Base-by-base conservation (phyloP, 2,329 filamentous ascomycete genomes). In the Xenoacremonium recifei region DNA sequence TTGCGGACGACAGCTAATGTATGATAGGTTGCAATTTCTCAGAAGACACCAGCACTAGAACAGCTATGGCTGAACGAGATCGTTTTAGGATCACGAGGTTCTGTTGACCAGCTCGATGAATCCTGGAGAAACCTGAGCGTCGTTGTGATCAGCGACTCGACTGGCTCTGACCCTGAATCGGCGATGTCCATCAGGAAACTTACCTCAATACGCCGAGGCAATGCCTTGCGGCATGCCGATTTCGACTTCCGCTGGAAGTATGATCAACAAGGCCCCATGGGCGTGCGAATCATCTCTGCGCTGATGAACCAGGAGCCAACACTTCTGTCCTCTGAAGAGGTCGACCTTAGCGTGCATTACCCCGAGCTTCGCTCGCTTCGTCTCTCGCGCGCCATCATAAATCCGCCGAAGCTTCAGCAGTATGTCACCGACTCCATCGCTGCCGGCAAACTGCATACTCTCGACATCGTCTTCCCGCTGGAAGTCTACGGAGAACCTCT, bases 401-500 rank as follows among this genome's bases (percentile, higher is more conserved):
- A 53, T 2, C 59, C 62, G 4, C 20, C 43, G 11, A 52, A 42
- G 5, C 53, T 62, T 6, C 45, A 53, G 23, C 47, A 40, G 2
- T 42, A 60, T 9, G 51, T 68, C 15, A 40, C 44, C 9, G 41
- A 50, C 13, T 42, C 64, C 9, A 39, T 69, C 12, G 35, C 42
- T 13, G 44, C 48, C 2, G 54, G 58, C 17, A 62, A 54, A 12
- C 52, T 70, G 4, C 51, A 59, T 21, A 61, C 61, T 1, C 53
- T 69, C 12, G 67, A 68, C 40, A 57, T 69, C 15, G 57, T 62
- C 3, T 69, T 69, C 40, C 63, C 62, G 2, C 50, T 57, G 2
- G 55, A 60, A 3, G 23, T 45, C 15, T 36, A 58, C 21, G 40
- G 54, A 11, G 51, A 48, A 5, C 48, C 40, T 2, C 35, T 42